Base-by-base conservation (phyloP, 345 rosid genomes). In the Acer saccharum region DNA sequence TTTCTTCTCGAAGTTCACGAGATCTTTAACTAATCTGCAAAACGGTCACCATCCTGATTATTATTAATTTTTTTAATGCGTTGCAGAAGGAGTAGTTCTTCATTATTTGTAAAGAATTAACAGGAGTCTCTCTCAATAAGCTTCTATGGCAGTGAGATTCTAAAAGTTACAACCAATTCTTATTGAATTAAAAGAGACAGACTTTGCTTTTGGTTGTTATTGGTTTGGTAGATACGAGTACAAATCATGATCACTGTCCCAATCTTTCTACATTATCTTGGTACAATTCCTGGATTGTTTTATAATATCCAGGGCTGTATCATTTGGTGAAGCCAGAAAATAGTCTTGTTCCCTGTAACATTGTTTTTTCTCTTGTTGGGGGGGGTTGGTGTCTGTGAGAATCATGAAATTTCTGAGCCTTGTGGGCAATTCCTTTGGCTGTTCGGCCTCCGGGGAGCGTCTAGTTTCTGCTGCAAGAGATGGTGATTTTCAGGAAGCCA, bases 361-460 rank as follows among this genome's bases (percentile, higher is more conserved):
- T 43, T 43, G 9, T 43, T 43, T 43, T 43, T 43, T 8, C 46
- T 43, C 46, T 43, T 43, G 46, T 43, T 43, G 46, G 46, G 11
- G 46, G 10, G 46, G 11, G 46, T 43, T 43, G 9, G 46, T 7
- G 46, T 43, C 46, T 43, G 70, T 43, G 70, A 67, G 61, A 32
- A 83, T 20, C 84, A 88, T 95, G 99, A 89, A 88, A 84, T 88
- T 96, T 63, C 79, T 94, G 14, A 91, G 92, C 90, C 85, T 96
- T 76, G 87, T 96, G 84, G 95, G 98, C 2, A 96, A 96, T 81
- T 96, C 99, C 2, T 91, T 96, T 72, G 99, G 99, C 7, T 96
- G 99, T 86, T 96, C 99, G 3, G 99, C 97, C 20, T 94, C 98
- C n/a, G 99, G 99, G 78, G 99, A 96, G 73, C 91, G 98, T 62